Percentiles rank a stretch among this genome's conserved stretches.
phyloP scores from a whole-genome alignment of 768 basidiomycete genomes.

The Floccularia luteovirens region DNA sequence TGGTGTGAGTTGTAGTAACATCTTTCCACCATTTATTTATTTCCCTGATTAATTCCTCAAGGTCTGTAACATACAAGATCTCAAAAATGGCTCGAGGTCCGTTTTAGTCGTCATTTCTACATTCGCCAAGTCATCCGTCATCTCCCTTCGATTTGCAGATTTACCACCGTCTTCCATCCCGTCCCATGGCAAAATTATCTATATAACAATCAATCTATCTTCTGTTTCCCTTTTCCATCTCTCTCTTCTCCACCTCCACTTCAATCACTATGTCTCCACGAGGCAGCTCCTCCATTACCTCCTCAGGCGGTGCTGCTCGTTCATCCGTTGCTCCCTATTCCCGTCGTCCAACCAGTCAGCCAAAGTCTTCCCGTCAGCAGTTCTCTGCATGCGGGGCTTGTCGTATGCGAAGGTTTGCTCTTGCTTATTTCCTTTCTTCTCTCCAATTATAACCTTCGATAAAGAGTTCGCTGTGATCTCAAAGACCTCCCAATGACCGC shows the following conservation, averaged over 20 bases:
- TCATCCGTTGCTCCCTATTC: slow-evolving; percentile 30
- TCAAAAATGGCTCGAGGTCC: slow-evolving; percentile 27
- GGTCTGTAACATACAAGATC: slow-evolving; percentile 27
- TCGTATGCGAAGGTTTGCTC: slow-evolving; percentile 69
- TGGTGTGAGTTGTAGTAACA: slow-evolving; percentile 14
- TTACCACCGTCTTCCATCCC: slow-evolving; percentile 13
- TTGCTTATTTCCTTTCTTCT: slow-evolving; percentile 5
- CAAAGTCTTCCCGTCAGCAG: slow-evolving; percentile 75
- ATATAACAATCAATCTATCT: slow-evolving; percentile 22
- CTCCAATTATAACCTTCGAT: slow-evolving; percentile 7
- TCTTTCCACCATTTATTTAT: slow-evolving; percentile 13
- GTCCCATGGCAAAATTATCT: slow-evolving; percentile 24
- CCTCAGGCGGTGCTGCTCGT: slow-evolving; percentile 25
- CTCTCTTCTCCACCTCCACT: not conserved
- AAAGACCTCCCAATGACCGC: slow-evolving; percentile 65
- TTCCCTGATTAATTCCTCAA: slow-evolving; percentile 10
- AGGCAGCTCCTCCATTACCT: slow-evolving; percentile 26
- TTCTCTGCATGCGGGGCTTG: slow-evolving; percentile 95
- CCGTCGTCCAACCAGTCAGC: slow-evolving; percentile 48
- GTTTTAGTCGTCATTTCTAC: slow-evolving; percentile 29
- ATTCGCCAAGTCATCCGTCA: slow-evolving; percentile 24
- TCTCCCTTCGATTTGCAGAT: slow-evolving; percentile 21
- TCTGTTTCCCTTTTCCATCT: slow-evolving; percentile 5
- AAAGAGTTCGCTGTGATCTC: slow-evolving; percentile 92
- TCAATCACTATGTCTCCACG: slow-evolving; percentile 52